These are phyloP conservation scores for Diaporthe vexans DNA, from an alignment of 2,329 filamentous ascomycete genomes.

Conservation along the genomic window DNA sequence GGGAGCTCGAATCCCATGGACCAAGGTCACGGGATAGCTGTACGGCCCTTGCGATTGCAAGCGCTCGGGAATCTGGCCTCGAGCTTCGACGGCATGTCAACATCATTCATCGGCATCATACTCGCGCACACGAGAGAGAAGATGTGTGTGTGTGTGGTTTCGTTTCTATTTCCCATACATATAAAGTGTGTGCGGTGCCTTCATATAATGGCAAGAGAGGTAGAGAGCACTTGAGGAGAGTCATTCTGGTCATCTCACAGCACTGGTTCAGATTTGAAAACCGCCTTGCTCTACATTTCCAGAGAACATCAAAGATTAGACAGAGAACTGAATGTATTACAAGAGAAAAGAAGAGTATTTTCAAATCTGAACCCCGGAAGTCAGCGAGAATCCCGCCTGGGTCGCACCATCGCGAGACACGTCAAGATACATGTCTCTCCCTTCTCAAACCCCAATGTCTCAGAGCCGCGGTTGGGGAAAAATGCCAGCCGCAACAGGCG, in stretches of 20 bases:
- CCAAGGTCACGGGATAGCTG: background rate
- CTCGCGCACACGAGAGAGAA: too few species aligned
- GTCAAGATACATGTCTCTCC: slow-evolving; percentile 31
- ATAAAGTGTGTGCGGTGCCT: too few species aligned
- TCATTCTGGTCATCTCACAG: background rate
- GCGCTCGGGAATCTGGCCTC: background rate
- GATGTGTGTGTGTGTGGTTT: too few species aligned
- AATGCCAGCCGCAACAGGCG: background rate
- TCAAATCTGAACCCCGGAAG: background rate
- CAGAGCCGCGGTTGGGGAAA: background rate
- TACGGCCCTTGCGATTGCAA: background rate
- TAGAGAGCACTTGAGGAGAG: too few species aligned
- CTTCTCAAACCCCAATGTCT: background rate
- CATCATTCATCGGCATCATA: background rate
- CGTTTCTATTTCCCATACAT: background rate
- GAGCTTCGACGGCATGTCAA: background rate
- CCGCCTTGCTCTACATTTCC: background rate
- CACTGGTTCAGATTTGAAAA: background rate
- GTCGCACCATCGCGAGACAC: slow-evolving; percentile 30
- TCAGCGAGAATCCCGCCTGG: background rate
- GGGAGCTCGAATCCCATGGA: background rate
- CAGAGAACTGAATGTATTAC: slow-evolving; percentile 13
- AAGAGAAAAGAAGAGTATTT: background rate
- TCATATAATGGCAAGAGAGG: too few species aligned
- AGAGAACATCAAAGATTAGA: background rate